Evolutionary conservation across 1,284 basidiomycete genomes (phyloP).

Genomic region (Cryptococcus maquisensis): DNA sequence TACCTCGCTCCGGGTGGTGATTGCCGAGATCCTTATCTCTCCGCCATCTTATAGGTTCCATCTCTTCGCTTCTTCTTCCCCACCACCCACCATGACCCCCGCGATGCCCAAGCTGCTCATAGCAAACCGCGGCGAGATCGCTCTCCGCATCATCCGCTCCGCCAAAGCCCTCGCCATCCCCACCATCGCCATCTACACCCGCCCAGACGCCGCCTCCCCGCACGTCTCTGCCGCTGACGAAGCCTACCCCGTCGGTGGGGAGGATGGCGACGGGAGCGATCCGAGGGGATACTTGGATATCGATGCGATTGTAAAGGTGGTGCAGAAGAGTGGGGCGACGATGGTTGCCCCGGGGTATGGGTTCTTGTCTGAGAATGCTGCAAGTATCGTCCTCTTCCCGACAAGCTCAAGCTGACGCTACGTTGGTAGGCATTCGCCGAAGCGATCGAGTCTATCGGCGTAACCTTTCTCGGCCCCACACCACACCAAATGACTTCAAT

Average conservation of each 20-base stretch:
- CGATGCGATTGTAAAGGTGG: constrained; percentile 52
- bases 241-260: constrained; percentile 40
- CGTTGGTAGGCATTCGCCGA: constrained; percentile 51
- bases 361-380: constrained; percentile 62
- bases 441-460: constrained; percentile 52
- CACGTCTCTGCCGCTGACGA: constrained; percentile 57
- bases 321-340: constrained; percentile 51
- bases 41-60: not conserved
- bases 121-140: constrained; percentile 89
- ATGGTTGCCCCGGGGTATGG: constrained; percentile 64
- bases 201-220: constrained; percentile 69
- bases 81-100: not conserved
- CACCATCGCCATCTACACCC: constrained; percentile 84
- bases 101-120: constrained; percentile 64
- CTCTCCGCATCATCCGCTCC: constrained; percentile 84
- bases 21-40: not conserved
- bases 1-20: not conserved
- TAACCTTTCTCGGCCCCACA: constrained; percentile 61
- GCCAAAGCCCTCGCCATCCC: constrained; percentile 77
- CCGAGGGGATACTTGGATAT: constrained; percentile 52
- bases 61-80: not conserved
- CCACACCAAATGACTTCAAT: constrained; percentile 56
- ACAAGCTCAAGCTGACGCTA: not conserved
- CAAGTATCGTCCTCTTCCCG: constrained; percentile 2
- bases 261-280: constrained; percentile 36